Percentiles rank a stretch among this genome's conserved stretches.
Evolutionary conservation across 202 grass and related monocot species (phyloP).

Genomic region (Miscanthus sacchariflorus): DNA sequence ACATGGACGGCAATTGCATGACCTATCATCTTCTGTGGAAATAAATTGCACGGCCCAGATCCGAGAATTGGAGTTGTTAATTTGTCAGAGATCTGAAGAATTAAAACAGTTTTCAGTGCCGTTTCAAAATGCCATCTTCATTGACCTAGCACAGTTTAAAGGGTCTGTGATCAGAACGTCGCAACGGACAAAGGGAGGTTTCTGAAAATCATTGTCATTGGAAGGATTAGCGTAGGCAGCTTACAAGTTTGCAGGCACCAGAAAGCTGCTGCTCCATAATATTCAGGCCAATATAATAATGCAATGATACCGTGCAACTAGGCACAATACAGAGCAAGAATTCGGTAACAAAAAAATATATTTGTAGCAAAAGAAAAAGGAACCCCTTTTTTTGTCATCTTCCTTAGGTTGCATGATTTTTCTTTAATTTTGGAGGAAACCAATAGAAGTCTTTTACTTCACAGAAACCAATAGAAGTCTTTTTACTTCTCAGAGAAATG

Average conservation of each 20-base stretch:
- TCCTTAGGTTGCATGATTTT: not conserved
- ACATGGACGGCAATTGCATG: not conserved
- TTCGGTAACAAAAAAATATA: not conserved
- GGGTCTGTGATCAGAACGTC: not conserved
- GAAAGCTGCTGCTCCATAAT: not conserved
- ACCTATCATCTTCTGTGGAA: not conserved
- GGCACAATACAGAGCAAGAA: not conserved
- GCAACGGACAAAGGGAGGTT: not conserved
- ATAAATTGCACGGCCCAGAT: slow-evolving; percentile 3
- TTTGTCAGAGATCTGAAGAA: slow-evolving; percentile 7
- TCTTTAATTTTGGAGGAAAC: not conserved
- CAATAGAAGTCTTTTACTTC: not conserved
- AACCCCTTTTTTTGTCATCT: not conserved
- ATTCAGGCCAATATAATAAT: not conserved
- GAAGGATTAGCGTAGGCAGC: not conserved
- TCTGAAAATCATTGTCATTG: not conserved
- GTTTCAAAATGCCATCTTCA: slow-evolving; percentile 7
- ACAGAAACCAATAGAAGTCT: not conserved
- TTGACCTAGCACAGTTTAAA: slow-evolving; percentile 34
- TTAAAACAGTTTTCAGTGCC: not conserved
- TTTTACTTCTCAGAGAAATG: not conserved
- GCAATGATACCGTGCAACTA: not conserved
- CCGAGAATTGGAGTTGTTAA: slow-evolving; percentile 14
- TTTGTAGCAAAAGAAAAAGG: not conserved
- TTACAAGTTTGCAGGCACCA: slow-evolving; percentile 4